A percentile compares a stretch with the other conserved stretches of the same genome.
Evolutionary conservation across 805 yeast genomes (phyloP).

Genomic region (Saccharomycopsis schoenii): DNA sequence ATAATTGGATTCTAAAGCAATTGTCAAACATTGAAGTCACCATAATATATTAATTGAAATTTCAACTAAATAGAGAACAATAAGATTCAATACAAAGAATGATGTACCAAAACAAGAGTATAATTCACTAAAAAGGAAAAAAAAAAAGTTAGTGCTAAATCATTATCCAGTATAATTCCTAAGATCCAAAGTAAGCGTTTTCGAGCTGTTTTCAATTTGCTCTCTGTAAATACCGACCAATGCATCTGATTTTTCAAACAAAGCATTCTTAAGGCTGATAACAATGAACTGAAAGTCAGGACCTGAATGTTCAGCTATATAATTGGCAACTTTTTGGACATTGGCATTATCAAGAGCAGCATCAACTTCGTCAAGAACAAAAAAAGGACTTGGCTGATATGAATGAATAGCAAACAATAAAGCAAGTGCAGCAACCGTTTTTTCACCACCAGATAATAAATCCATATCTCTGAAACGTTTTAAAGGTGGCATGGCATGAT

Average conservation of each 20-base stretch:
- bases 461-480: constrained; percentile 91
- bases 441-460: constrained; percentile 90
- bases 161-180: constrained; percentile 39
- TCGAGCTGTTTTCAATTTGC: constrained; percentile 61
- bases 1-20: too few relatives aligned
- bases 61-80: neutral
- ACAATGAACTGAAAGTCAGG: constrained; percentile 85
- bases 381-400: constrained; percentile 88
- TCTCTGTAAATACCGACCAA: constrained; percentile 89
- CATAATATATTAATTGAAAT: neutral
- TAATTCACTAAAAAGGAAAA: neutral
- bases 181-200: constrained; percentile 64
- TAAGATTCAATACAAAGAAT: neutral
- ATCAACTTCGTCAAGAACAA: constrained; percentile 94
- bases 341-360: constrained; percentile 92
- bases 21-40: too few relatives aligned
- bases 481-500: constrained; percentile 94
- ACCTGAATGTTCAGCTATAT: constrained; percentile 65
- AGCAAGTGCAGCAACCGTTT: constrained; percentile 93
- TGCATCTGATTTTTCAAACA: constrained; percentile 83
- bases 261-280: constrained; percentile 76
- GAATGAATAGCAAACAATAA: constrained; percentile 85
- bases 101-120: neutral
- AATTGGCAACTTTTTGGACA: constrained; percentile 78
- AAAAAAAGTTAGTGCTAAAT: neutral